Evolutionary conservation across 2,329 filamentous ascomycete species (phyloP).

Genomic region (Curvularia eragrostidis): DNA sequence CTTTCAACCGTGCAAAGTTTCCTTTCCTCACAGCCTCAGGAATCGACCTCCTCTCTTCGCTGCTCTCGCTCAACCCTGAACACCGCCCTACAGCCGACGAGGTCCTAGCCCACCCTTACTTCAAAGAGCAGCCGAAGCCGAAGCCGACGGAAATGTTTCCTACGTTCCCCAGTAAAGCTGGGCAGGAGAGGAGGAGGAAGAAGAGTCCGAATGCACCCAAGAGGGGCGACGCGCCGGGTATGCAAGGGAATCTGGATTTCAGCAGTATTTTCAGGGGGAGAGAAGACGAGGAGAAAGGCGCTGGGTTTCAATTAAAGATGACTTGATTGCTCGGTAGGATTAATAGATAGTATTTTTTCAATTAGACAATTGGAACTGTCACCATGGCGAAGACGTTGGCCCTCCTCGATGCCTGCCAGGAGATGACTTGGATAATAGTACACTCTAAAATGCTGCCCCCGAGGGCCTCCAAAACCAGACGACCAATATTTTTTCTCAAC

Average conservation of each 20-base stretch:
- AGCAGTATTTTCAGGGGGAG: constrained; percentile 58
- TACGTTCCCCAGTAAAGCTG: constrained; percentile 94
- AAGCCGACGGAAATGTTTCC: constrained; percentile 94
- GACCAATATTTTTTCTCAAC: not conserved
- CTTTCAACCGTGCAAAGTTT: constrained; percentile 77
- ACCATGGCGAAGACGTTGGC: not conserved
- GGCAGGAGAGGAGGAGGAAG: constrained; percentile 79
- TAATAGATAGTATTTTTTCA: not conserved
- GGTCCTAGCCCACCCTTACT: constrained; percentile 82
- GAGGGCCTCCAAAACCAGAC: not conserved
- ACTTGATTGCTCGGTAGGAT: constrained; percentile 18
- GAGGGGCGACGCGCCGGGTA: constrained; percentile 67
- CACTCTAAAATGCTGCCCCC: not conserved
- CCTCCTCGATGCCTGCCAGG: not conserved
- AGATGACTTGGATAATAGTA: not conserved
- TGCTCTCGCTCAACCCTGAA: constrained; percentile 78
- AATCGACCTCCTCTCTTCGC: constrained; percentile 68
- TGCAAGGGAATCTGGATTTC: constrained; percentile 54
- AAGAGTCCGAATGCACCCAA: constrained; percentile 83
- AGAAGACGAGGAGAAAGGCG: constrained; percentile 57
- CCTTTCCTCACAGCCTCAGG: constrained; percentile 81
- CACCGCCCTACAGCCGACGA: constrained; percentile 73
- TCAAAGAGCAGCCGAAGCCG: constrained; percentile 84
- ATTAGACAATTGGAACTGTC: not conserved
- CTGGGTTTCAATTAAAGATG: constrained; percentile 54